A percentile compares a stretch with the other conserved stretches of the same genome.
phyloP scores from a whole-genome alignment of 139 green algal species.

The Tetraselmis striata region DNA sequence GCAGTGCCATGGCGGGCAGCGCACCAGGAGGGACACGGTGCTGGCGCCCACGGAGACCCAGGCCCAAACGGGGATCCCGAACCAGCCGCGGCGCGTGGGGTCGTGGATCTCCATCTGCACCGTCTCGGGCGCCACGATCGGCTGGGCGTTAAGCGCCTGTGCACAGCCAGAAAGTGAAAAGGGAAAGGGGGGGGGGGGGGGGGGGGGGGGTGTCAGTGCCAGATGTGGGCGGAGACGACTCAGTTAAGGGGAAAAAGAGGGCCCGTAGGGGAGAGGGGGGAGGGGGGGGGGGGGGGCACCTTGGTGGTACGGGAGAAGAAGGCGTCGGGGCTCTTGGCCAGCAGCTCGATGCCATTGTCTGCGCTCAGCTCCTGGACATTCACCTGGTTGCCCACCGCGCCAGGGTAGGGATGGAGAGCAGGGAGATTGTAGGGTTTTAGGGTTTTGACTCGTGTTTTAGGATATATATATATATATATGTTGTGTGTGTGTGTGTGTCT shows the following conservation, averaged over 20 bases:
- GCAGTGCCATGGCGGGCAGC: too few relatives aligned
- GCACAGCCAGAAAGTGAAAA: neutral
- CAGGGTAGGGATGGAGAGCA: too few relatives aligned
- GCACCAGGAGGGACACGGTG: neutral
- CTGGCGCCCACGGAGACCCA: neutral
- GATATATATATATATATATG: too few relatives aligned
- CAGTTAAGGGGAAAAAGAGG: neutral
- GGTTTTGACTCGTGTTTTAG: too few relatives aligned
- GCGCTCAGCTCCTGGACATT: constrained; percentile 41
- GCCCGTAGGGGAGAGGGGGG: too few relatives aligned
- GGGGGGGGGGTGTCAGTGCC: too few relatives aligned
- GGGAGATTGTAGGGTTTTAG: too few relatives aligned
- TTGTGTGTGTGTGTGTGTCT: too few relatives aligned
- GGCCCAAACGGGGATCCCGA: neutral
- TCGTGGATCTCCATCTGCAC: neutral
- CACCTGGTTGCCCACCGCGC: too few relatives aligned
- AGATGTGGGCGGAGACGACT: too few relatives aligned
- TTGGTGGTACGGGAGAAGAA: constrained; percentile 53
- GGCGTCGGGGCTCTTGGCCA: constrained; percentile 38
- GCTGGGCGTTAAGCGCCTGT: neutral
- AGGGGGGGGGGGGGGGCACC: constrained; percentile 8
- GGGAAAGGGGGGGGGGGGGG: too few relatives aligned
- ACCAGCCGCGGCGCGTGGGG: neutral
- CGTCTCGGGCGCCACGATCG: neutral
- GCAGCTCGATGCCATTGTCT: constrained; percentile 40